Base-by-base conservation (phyloP, 345 rosid species). In the Chamaenerion angustifolium region DNA sequence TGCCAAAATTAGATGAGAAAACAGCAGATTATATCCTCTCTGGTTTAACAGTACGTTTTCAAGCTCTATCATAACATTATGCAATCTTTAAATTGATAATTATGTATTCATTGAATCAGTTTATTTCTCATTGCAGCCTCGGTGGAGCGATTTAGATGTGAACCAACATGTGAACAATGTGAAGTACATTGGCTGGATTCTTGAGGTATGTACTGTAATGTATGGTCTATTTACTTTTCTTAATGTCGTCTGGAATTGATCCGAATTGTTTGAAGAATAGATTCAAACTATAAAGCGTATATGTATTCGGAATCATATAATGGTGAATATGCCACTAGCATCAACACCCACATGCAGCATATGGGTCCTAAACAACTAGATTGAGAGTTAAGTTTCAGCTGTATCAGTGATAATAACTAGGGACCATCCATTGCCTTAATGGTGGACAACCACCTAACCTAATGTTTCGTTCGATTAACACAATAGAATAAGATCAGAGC, bases 151-250 rank as follows among this genome's bases (percentile, higher is more conserved):
- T 63, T 56, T 87, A 47, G 96, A 87, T 71, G 73, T 80, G 64
- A 87, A 85, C 72, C 94, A 82, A 62, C 99, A 82, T 65, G 96
- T 85, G 40, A 93, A 85, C 71, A 93, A 93, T 73, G 99, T 88
- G 59, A 88, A 93, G 68, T 88, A 93, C 76, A 67, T 93, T 8
- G 85, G 82, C 49, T 92, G 98, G 98, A 87, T 84, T 45, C 85
- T 92, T 16, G 98, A 92, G 83, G 94, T 84, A 69, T 19, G 23
- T 19, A 47, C 7, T 6, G 17, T 19, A 47, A n/a, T 6, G 17
- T 11, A 11, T 11, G 10, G 35, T 25, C 25, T 18, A 42, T 11
- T 19, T 16, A 4, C 40, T 16, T 15, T 35, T 4, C 21, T 17
- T 17, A 10, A 12, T 35, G 10, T 21, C 1, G 35, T 18, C 13